Conservation (phyloP, 164 flowering plant genomes). For the Umbilicus rupestris region DNA sequence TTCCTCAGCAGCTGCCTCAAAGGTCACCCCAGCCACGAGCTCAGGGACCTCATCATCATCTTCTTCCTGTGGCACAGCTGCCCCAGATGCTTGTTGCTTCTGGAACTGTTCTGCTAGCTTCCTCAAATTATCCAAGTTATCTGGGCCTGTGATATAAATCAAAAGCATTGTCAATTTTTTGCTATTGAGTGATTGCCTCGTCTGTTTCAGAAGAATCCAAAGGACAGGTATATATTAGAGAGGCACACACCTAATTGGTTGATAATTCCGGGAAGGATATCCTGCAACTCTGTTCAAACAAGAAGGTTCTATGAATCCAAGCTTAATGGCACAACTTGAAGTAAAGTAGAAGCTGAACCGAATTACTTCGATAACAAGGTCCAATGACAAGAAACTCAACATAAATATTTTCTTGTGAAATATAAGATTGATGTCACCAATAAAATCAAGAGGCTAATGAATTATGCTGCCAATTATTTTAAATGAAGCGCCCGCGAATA, state of each 20-base stretch:
- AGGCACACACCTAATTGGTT: background rate
- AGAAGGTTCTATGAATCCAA: background rate
- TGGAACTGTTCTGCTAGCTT: background rate
- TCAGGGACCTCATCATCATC: constrained; percentile 4
- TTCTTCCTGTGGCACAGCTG: background rate
- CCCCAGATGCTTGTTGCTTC: background rate
- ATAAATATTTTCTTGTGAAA: background rate
- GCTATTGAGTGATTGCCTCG: background rate
- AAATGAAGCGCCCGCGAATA: background rate
- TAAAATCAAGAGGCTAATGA: background rate
- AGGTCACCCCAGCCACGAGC: background rate
- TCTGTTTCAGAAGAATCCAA: background rate
- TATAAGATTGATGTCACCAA: background rate
- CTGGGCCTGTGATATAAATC: background rate
- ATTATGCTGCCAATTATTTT: background rate
- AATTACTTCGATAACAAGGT: background rate
- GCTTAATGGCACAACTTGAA: too few relatives aligned
- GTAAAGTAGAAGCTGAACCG: too few relatives aligned
- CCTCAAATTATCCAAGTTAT: background rate
- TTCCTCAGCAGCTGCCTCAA: background rate
- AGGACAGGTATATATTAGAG: background rate
- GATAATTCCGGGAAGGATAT: background rate
- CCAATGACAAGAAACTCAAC: background rate
- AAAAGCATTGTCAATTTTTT: background rate
- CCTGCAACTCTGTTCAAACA: background rate